Conservation (phyloP, 2,329 filamentous ascomycete genomes). For the Ascochyta fabae region DNA sequence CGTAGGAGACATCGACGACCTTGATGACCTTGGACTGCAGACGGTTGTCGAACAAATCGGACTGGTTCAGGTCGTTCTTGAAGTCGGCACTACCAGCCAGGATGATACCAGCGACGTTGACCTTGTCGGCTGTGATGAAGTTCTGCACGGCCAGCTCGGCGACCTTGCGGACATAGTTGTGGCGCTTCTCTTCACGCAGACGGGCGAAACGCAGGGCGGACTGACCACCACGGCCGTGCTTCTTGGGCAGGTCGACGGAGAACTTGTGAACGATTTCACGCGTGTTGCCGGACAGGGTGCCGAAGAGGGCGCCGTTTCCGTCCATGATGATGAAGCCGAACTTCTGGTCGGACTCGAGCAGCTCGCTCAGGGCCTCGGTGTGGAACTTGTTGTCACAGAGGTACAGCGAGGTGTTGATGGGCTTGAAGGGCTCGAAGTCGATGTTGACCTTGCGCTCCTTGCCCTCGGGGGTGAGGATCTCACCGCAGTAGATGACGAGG, state of each 20-base stretch:
- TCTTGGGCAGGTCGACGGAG: conserved; percentile 98
- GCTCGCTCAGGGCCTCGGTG: conserved; percentile 93
- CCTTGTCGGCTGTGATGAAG: conserved; percentile 98
- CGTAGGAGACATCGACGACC: conserved; percentile 98
- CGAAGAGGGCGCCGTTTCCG: conserved; percentile 96
- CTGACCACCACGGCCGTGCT: conserved; percentile 99
- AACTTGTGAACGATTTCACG: conserved; percentile 98
- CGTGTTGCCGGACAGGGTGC: conserved; percentile 95
- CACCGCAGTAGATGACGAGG: conserved; percentile 97
- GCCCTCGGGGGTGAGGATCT: conserved; percentile 98
- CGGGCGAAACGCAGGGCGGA: conserved; percentile 98
- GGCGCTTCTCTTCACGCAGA: conserved; percentile 98
- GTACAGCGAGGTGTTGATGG: conserved; percentile 99
- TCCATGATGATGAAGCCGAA: conserved; percentile 99
- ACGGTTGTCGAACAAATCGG: conserved; percentile 94
- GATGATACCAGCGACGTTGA: conserved; percentile 95
- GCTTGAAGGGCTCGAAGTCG: conserved; percentile 99
- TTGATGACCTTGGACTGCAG: conserved; percentile 97
- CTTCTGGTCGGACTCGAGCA: conserved; percentile 98
- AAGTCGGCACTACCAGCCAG: conserved; percentile 97
- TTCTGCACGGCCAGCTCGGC: conserved; percentile 98
- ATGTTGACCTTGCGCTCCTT: conserved; percentile 99
- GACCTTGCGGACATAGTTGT: conserved; percentile 99
- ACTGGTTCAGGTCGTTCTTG: conserved; percentile 98
- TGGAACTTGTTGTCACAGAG: conserved; percentile 99